Conservation (phyloP, 805 yeast species). For the Candida methanosorbosa region DNA sequence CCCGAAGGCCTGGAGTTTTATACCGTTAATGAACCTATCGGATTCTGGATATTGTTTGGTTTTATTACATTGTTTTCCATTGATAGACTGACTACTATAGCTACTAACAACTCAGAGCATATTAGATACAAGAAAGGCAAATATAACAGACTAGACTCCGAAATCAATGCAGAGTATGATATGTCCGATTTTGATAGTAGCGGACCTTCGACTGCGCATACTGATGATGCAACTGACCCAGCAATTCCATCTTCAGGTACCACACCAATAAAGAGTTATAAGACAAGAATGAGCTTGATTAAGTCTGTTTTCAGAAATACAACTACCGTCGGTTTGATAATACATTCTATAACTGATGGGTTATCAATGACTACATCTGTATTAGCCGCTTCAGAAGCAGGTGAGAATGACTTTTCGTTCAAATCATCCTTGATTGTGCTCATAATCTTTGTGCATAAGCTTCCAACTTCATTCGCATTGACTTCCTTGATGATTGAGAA, state of each 20-base stretch:
- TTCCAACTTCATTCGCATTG: constrained; percentile 69
- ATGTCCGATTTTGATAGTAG: background rate
- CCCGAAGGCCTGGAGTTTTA: constrained; percentile 54
- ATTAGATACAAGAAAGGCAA: background rate
- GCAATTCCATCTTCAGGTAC: constrained; percentile 8
- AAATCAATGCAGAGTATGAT: background rate
- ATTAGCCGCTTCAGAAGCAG: constrained; percentile 25
- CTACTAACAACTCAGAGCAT: background rate
- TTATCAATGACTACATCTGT: constrained; percentile 58
- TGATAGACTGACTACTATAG: constrained; percentile 25
- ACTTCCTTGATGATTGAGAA: constrained; percentile 41
- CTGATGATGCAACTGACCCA: constrained; percentile 5
- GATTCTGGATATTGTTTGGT: constrained; percentile 43
- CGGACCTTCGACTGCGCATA: background rate
- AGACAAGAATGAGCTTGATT: constrained; percentile 8
- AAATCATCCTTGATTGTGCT: constrained; percentile 35
- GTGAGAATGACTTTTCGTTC: constrained; percentile 7
- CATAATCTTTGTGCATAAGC: constrained; percentile 60
- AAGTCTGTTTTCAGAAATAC: constrained; percentile 31
- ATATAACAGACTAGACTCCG: background rate
- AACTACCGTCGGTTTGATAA: constrained; percentile 50
- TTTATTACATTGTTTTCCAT: constrained; percentile 43
- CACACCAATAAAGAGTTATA: constrained; percentile 2
- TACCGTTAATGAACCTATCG: constrained; percentile 24
- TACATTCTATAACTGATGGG: constrained; percentile 70